Evolutionary conservation across 768 basidiomycete genomes (phyloP), one percentile per base, ranked within the genome.

Genomic region (Tubosaeta brunneosetosa): DNA sequence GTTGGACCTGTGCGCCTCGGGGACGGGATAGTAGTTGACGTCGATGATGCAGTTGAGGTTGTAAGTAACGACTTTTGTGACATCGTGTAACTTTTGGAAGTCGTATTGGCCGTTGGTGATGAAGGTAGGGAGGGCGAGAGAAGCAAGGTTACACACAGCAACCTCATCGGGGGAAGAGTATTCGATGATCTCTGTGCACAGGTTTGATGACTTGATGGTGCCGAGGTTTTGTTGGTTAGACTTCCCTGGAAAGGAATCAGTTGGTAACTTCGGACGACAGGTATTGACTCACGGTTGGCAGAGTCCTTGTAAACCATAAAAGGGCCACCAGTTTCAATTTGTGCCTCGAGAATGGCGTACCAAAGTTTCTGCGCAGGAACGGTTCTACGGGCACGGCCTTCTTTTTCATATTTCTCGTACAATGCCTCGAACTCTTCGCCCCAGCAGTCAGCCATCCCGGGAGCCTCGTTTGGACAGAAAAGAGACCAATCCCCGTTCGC

Each of bases 271-370:
- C 34, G n/a, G 47, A 44, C 33, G 14, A 50, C 42, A 38, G 32
- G 32, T 25, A 16, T 16, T 11, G 1, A 73, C 87, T 50, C 61
- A 94, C 92, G 73, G 69, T 99, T 99, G 53, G 89, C 86, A 37
- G 92, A 81, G 65, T 98, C 95, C 76, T 99, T 99, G 81, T 98
- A 99, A 26, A 91, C 77, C 92, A 98, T 98, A 77, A 97, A 99
- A 0, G 97, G 97, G n/a, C 87, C 88, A 46, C 97, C 97, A 1
- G 97, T 99, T 74, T 99, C 95, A 60, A 95, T 93, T 72, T 99
- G 97, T 12, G 94, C 85, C 65, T 98, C 97, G 37, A 98, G 76
- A 60, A 98, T 85, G 32, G 94, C 93, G 67, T 95, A 97, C 95
- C 97, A 99, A 34, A 99, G 81, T 73, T 98, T 97, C 71, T 98